Evolutionary conservation across 2,329 filamentous ascomycete species (phyloP), one percentile per base, ranked within the genome.

Genomic region (Gliomastix tumulicola): DNA sequence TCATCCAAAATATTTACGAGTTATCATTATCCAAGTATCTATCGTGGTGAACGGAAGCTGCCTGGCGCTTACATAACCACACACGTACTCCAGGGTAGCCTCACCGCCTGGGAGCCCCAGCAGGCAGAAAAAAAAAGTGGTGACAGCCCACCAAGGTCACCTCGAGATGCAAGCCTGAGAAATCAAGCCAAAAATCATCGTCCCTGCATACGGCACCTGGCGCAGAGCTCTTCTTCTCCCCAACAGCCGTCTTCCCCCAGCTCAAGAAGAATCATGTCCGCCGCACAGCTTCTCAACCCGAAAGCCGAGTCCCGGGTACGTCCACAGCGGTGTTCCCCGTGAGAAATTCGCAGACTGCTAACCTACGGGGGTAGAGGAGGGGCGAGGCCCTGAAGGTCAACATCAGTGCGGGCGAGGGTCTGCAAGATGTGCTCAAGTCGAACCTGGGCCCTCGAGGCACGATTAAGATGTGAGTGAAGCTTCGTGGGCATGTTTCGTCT

Each of bases 381-480:
- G 92, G 88, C 64, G 92, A 98, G 79, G 92, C 92, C 73, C 73
- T 98, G 45, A 80, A 78, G 65, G 89, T 97, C 65, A 98, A 98
- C 74, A 97, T 98, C 68, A 88, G 76, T 56, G 92, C 92, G 48
- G 92, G 90, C 56, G 89, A 96, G 68, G 92, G 92, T 55, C 71
- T 89, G 46, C 81, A 89, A 58, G 78, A 94, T 87, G 92, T 98
- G 36, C 75, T 98, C 59, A 90, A 92, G 65, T 96, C 90, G 37
- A 98, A 98, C 64, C 63, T 98, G 49, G 92, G 92, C 52, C 92
- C 92, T 39, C 76, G 86, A 51, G 92, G 90, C 47, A 97, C 90
- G 27, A 83, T 97, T 54, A 97, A 97, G 72, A 97, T 97, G 90
- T 90, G 63, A 41, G 57, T 15, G 22, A 15, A 23, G 10, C 32